Evolutionary conservation across 2,329 filamentous ascomycete genomes (phyloP), one percentile per base, ranked within the genome.

Genomic region (Beauveria varroae): DNA sequence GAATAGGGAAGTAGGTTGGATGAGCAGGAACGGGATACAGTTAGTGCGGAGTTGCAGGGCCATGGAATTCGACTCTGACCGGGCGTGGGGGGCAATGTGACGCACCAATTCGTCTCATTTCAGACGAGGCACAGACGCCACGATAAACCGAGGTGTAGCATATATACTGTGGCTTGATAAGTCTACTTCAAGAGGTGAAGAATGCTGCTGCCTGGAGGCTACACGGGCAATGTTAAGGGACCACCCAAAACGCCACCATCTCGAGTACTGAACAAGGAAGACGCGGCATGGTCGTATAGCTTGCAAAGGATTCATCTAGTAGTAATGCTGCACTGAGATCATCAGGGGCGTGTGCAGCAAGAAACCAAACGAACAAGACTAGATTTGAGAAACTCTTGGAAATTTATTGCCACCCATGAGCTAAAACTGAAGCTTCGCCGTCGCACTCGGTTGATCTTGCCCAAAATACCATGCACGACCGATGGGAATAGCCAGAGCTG

Each of bases 121-220:
- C 43, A 6, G 18, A n/a, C 12, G 12, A 34, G 10, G 30, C 30
- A 14, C 7, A 26, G n/a, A 26, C 41, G 54, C 54, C 44, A 47
- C 28, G 54, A 40, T 57, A 20, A 24, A 49, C n/a, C 20, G 20
- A 37, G 22, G n/a, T 49, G 41, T 28, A n/a, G 22, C 24, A 34
- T 50, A n/a, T 9, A 58, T 51, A 34, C 30, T 44, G 56, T 52
- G 47, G 46, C 47, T 58, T 58, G 22, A 43, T 43, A 34, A 14
- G 2, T 20, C 16, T 28, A 1, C 10, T 26, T 26, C 20, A 22
- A 34, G 18, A 28, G 5, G 6, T 4, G 18, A 57, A 24, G 18
- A 44, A 55, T 59, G 47, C 47, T 59, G 57, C 57, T 53, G 57
- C 57, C 57, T 59, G 57, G 40, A 47, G 10, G 41, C 41, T 22